Evolutionary conservation across 2,329 filamentous ascomycete species (phyloP), one percentile per base, ranked within the genome.

Genomic region (Cladosporium colombiae): DNA sequence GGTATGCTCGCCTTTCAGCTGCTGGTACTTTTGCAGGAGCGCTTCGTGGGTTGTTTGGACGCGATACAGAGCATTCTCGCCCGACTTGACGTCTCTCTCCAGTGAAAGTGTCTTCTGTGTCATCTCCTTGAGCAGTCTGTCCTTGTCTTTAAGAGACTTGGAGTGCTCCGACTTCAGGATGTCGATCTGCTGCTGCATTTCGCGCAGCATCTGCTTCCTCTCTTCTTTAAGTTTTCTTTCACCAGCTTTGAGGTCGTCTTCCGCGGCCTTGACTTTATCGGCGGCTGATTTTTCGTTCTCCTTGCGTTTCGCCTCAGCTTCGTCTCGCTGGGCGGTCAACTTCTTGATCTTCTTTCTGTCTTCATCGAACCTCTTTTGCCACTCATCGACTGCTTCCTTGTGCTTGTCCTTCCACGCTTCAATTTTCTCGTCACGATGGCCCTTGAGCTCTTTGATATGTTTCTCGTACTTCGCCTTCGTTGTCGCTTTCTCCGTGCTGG

Each of bases 91-190:
- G 2, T 40, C 21, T 10, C 2, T 6, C 27, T 62, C 60, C 4
- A 29, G 23, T 8, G n/a, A 27, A 1, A 23, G 27, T 13, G 27
- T 11, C 1, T 40, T 35, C 27, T 62, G 8, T 4, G 31, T 21
- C 29, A 40, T 1, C 0, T 62, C 46, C 3, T 62, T 29, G 2
- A 62, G 37, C 13, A n/a, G 6, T 10, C 14, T 31, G 3, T 46
- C 49, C 4, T 63, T 63, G 2, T 52, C 23, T 21, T 46, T 63
- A 49, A 62, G 4, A 7, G 21, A 16, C 7, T 2, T 31, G 16
- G 60, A 63, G 35, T 63, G 31, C 18, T 44, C 25, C 0, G 60
- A 50, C 23, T 63, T 63, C 8, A 63, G 33, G 6, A 55, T 7
- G 23, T 55, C 35, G 18, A 56, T 31, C 44, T 44, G 2, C 46